Conservation (phyloP, 2,329 filamentous ascomycete genomes). For the Botryotinia convoluta region DNA sequence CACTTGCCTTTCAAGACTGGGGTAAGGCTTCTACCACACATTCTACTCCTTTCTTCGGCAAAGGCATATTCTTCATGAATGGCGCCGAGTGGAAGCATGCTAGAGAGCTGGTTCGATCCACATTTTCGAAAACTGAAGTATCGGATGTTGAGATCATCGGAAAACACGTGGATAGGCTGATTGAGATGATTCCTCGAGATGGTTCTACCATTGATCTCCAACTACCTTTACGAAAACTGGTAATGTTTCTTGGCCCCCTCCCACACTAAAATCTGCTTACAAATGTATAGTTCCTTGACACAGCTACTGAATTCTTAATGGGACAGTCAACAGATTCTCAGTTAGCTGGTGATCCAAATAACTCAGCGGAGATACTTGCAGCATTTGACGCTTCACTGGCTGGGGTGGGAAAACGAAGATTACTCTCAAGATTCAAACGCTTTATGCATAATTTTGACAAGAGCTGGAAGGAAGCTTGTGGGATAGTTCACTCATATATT, state of each 20-base stretch:
- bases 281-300: slow-evolving; percentile 3
- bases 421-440: neutral
- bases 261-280: neutral
- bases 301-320: slow-evolving; percentile 13
- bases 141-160: slow-evolving; percentile 16
- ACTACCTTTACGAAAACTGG: neutral
- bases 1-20: slow-evolving; percentile 6
- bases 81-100: slow-evolving; percentile 14
- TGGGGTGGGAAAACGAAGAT: slow-evolving; percentile 9
- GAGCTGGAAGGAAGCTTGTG: slow-evolving; percentile 13
- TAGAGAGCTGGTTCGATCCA: slow-evolving; percentile 11
- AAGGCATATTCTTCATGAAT: slow-evolving; percentile 12
- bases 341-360: neutral
- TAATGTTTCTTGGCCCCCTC: neutral
- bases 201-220: slow-evolving; percentile 18
- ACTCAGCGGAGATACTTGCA: neutral
- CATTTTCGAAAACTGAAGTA: slow-evolving; percentile 7
- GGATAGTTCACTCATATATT: slow-evolving; percentile 11
- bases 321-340: slow-evolving; percentile 13
- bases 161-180: slow-evolving; percentile 1
- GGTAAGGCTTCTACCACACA: slow-evolving; percentile 4
- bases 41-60: slow-evolving; percentile 9
- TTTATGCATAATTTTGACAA: slow-evolving; percentile 8
- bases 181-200: slow-evolving; percentile 12
- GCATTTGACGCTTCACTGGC: neutral